Conservation (phyloP, 2,329 filamentous ascomycete genomes). For the Neonectria magnoliae region DNA sequence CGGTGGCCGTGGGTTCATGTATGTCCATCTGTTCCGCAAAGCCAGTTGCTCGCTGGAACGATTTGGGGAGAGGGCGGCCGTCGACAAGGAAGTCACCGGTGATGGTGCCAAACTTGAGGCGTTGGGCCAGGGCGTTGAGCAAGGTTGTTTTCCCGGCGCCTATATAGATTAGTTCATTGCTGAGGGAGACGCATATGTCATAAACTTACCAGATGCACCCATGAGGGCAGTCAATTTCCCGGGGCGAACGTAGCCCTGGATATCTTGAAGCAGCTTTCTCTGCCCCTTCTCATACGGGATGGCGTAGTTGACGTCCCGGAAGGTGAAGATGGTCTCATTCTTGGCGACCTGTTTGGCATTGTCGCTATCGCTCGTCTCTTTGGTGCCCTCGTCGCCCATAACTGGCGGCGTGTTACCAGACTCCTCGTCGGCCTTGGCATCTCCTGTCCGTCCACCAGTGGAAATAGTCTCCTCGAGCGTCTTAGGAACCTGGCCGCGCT, state of each 20-base stretch:
- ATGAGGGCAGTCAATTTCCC: constrained; percentile 84
- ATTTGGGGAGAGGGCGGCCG: constrained; percentile 74
- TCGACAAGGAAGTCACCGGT: constrained; percentile 83
- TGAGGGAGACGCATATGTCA: background rate
- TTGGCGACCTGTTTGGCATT: constrained; percentile 60
- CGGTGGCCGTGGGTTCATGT: constrained; percentile 72
- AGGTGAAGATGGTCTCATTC: constrained; percentile 69
- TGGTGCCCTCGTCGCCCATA: constrained; percentile 19
- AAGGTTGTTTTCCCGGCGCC: constrained; percentile 77
- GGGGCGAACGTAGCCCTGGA: constrained; percentile 86
- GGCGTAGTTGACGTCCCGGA: constrained; percentile 60
- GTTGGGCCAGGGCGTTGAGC: constrained; percentile 77
- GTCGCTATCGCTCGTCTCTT: constrained; percentile 30
- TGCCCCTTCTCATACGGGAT: constrained; percentile 68
- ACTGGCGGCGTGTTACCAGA: constrained; percentile 45
- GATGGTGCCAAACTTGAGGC: constrained; percentile 80
- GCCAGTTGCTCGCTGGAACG: constrained; percentile 83
- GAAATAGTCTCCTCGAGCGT: constrained; percentile 66
- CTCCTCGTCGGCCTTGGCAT: constrained; percentile 63
- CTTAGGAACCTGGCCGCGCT: constrained; percentile 71
- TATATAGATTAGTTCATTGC: constrained; percentile 4
- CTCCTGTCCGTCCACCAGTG: constrained; percentile 51
- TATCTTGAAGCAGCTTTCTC: constrained; percentile 77
- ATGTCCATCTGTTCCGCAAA: constrained; percentile 74
- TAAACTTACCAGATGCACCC: constrained; percentile 60